Conservation (phyloP, 1,139 yeast species). For the Kodamaea fungicola region DNA sequence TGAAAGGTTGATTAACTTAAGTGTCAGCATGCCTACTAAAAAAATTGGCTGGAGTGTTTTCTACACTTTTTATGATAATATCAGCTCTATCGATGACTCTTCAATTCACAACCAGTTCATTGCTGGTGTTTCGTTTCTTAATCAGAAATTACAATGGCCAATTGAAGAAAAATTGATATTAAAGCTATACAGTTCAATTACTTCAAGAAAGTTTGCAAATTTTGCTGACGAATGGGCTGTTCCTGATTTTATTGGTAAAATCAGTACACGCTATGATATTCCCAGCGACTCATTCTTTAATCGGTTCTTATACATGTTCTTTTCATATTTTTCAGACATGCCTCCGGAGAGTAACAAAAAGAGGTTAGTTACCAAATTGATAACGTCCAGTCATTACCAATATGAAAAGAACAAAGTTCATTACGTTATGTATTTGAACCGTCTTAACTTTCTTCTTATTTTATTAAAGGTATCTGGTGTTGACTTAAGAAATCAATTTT, state of each 20-base stretch:
- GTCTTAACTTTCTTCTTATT: slow-evolving; percentile 36
- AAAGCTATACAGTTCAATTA: slow-evolving; percentile 27
- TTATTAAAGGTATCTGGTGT: slow-evolving; percentile 33
- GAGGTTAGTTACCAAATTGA: slow-evolving; percentile 33
- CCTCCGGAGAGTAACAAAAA: slow-evolving; percentile 26
- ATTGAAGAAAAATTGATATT: slow-evolving; percentile 33
- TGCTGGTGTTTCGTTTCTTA: slow-evolving; percentile 27
- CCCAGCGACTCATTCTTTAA: slow-evolving; percentile 37
- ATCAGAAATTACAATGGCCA: slow-evolving; percentile 32
- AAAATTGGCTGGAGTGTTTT: slow-evolving; percentile 25
- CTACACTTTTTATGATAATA: slow-evolving; percentile 18
- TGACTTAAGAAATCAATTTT: slow-evolving; percentile 30
- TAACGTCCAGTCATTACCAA: slow-evolving; percentile 35
- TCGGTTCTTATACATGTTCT: slow-evolving; percentile 34
- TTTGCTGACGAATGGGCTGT: slow-evolving; percentile 31
- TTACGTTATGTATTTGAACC: slow-evolving; percentile 33
- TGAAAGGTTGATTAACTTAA: slow-evolving; percentile 15
- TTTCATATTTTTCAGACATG: slow-evolving; percentile 31
- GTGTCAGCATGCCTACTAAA: slow-evolving; percentile 11
- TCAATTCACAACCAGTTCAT: slow-evolving; percentile 24
- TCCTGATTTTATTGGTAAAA: slow-evolving; percentile 24
- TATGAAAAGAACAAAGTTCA: slow-evolving; percentile 25
- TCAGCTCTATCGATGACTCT: slow-evolving; percentile 13
- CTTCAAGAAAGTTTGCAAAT: slow-evolving; percentile 35
- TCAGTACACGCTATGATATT: slow-evolving; percentile 29